Percentiles rank a stretch among this genome's conserved stretches.
Conservation (phyloP, 192 early-diverging fungal species). For the Umbelopsis isabellina region DNA sequence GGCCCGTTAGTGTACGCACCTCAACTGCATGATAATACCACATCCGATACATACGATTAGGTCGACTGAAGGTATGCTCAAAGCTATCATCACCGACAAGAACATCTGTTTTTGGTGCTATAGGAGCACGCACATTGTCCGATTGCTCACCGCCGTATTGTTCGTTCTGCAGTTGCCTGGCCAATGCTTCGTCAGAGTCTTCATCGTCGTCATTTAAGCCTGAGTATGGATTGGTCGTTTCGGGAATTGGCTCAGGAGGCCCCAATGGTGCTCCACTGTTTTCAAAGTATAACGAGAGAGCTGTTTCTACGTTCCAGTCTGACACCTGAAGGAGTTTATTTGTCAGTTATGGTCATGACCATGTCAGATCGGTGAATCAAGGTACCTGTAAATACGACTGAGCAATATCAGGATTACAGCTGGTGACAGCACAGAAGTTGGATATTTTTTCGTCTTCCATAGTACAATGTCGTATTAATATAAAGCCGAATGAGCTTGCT, state of each 20-base stretch:
- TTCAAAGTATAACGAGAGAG: slow-evolving; percentile 84
- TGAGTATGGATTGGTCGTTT: slow-evolving; percentile 31
- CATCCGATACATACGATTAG: background rate
- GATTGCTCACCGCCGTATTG: slow-evolving; percentile 37
- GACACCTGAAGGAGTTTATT: slow-evolving; percentile 51
- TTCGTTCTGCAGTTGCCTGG: slow-evolving; percentile 50
- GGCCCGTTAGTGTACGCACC: background rate
- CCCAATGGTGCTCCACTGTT: slow-evolving; percentile 61
- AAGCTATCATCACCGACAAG: slow-evolving; percentile 58
- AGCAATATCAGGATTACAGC: slow-evolving; percentile 72
- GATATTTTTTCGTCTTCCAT: slow-evolving; percentile 37
- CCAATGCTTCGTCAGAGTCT: slow-evolving; percentile 54
- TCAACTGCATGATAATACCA: background rate
- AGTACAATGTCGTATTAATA: background rate
- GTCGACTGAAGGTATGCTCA: background rate
- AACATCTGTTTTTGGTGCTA: slow-evolving; percentile 80
- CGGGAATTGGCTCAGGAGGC: slow-evolving; percentile 15
- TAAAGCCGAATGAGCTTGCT: no score
- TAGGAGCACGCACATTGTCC: slow-evolving; percentile 73
- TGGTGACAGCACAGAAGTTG: slow-evolving; percentile 73
- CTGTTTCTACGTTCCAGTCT: slow-evolving; percentile 74
- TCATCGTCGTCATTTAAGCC: slow-evolving; percentile 16
- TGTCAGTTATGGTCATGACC: background rate
- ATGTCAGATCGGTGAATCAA: background rate
- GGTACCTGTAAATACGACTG: slow-evolving; percentile 68